Evolutionary conservation across 208 protist genomes (phyloP), one percentile per base, ranked within the genome.

Genomic region (Crithidia sp.): DNA sequence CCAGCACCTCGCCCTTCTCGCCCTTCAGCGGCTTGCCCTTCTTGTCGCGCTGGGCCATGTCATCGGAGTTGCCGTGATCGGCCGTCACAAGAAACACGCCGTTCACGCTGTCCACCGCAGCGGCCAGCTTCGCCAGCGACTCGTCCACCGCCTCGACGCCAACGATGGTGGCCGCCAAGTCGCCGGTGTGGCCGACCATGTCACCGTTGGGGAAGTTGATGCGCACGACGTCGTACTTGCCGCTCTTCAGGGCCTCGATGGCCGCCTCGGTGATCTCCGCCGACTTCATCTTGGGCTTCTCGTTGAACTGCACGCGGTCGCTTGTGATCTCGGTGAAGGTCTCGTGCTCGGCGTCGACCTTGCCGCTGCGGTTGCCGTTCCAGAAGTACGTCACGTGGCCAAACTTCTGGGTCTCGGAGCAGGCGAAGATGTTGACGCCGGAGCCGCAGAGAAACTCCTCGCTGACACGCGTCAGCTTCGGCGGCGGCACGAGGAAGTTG

Each of bases 321-420:
- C 92, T 97, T 37, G 81, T 61, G 81, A 98, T 93, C 82, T 97
- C 90, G 52, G 87, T 76, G 82, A 98, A 98, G 39, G 87, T 94
- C 83, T 99, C 96, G 62, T 89, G 83, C 67, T 84, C 56, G 71
- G 91, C 90, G 78, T 94, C 74, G 58, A 98, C 56, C 81, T 98
- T 96, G 63, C 95, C 97, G 66, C 85, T 95, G 76, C 94, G 87
- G 90, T 99, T 99, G 58, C 97, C 97, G 79, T 99, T 99, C 93
- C 93, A 99, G 82, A 99, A 99, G 92, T 97, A 99, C 5, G 96
- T 99, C 45, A 99, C 96, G 82, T 99, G 96, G 45, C 96, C 96
- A 75, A 98, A 98, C 94, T 99, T 99, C 81, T 99, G 96, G 40
- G 97, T 99, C 85, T 99, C 96, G 28, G 95, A 96, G 83, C 94